Evolutionary conservation across 176 grass and related monocot species (phyloP), one percentile per base, ranked within the genome.

Genomic region (Tuctoria greenei): DNA sequence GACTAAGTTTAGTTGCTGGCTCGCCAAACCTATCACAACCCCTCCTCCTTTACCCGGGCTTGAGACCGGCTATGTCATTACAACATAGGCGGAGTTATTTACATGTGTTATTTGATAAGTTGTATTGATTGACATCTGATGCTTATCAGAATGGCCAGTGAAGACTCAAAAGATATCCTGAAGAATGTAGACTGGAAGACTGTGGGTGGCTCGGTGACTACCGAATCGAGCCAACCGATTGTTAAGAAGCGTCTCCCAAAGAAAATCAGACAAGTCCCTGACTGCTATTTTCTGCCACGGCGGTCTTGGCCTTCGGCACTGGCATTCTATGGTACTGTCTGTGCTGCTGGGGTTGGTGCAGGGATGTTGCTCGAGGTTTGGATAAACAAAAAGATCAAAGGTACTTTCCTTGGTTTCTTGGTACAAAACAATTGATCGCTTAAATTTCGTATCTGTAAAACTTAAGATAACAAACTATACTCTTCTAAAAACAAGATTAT

Each of bases 341-440:
- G 82, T 83, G 81, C 67, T 46, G 91, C 94, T 73, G 91, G 94
- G 20, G 77, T 97, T 60, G 86, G 94, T 69, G 88, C 81, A 18
- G 91, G 88, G 55, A 97, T 97, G 88, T 57, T 93, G 38, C 66
- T 90, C 52, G 94, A 97, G 81, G 74, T 97, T 67, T 97, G 91
- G 91, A 93, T 97, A 85, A 85, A 93, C 16, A 84, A 93, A 67
- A 97, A 84, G 74, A 93, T 97, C 37, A 83, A 93, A 93, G 93
- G 93, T 97, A 67, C 44, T 39, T 56, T 85, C 15, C 7, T 75
- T 38, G 27, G 56, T 66, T 56, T 76, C 39, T 27, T 72, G 65
- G 62, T 28, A 21, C 11, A 49, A 49, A 70, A 9, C 7, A 43
- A 20, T 23, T 7, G 9, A 8, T 59, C 24, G 49, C 39, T 25